phyloP scores from a whole-genome alignment of 1,284 basidiomycete species.

The Marasmius tenuissimus region DNA sequence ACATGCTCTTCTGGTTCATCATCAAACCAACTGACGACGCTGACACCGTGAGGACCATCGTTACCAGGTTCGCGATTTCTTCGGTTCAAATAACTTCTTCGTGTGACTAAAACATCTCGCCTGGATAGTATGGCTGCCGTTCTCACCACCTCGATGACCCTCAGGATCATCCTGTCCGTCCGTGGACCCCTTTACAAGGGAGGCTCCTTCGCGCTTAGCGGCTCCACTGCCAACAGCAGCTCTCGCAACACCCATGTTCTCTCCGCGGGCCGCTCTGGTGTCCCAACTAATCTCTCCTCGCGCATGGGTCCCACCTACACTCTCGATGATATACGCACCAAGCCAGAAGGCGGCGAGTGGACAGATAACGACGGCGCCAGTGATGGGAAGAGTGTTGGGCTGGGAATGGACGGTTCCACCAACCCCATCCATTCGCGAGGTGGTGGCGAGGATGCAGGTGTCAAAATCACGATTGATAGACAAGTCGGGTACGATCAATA shows the following conservation, averaged over 20 bases:
- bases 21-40: constrained; percentile 56
- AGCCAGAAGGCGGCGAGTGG: constrained; percentile 46
- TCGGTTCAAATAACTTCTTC: neutral
- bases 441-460: constrained; percentile 31
- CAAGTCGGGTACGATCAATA: constrained; percentile 51
- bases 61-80: constrained; percentile 45
- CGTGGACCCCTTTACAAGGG: constrained; percentile 68
- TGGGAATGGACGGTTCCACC: constrained; percentile 27
- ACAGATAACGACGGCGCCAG: constrained; percentile 26
- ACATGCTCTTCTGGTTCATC: constrained; percentile 82
- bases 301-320: constrained; percentile 54
- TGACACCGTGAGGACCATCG: constrained; percentile 77
- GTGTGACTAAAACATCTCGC: neutral
- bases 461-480: constrained; percentile 57
- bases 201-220: constrained; percentile 65
- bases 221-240: constrained; percentile 37
- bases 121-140: constrained; percentile 71
- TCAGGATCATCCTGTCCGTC: constrained; percentile 79
- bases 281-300: constrained; percentile 33
- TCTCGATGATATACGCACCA: constrained; percentile 61
- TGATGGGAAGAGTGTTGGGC: constrained; percentile 52
- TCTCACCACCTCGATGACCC: constrained; percentile 79
- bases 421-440: constrained; percentile 16
- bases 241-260: constrained; percentile 39
- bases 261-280: constrained; percentile 34